These are phyloP conservation scores for Cercospora sp. DNA, from an alignment of 2,329 filamentous ascomycete species.

Conservation along the genomic window DNA sequence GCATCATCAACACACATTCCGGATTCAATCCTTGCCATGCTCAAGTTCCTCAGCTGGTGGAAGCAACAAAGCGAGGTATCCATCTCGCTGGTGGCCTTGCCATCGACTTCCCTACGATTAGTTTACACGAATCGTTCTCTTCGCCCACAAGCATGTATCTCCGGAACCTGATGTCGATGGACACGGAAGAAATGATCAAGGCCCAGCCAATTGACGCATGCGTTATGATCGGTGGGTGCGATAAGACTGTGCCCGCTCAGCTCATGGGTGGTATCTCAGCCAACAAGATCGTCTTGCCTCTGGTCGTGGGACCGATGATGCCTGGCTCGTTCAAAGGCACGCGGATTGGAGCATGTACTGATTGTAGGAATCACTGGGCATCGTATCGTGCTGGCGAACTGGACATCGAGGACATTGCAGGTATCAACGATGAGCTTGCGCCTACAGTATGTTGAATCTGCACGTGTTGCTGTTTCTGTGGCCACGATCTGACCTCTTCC, in stretches of 20 bases:
- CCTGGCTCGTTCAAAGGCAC: conserved; percentile 65
- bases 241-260: conserved; percentile 73
- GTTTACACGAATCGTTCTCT: conserved; percentile 68
- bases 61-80: conserved; percentile 67
- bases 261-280: conserved; percentile 74
- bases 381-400: conserved; percentile 65
- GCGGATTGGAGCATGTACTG: conserved; percentile 70
- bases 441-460: conserved; percentile 55
- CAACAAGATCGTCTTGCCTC: conserved; percentile 68
- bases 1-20: conserved; percentile 72
- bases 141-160: conserved; percentile 74
- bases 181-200: conserved; percentile 75
- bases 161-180: conserved; percentile 75
- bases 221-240: conserved; percentile 58
- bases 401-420: conserved; percentile 70
- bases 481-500: background rate
- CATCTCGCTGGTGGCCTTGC: conserved; percentile 67
- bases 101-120: conserved; percentile 73
- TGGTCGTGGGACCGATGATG: conserved; percentile 75
- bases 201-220: conserved; percentile 70
- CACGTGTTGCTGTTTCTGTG: conserved; percentile 26
- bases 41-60: conserved; percentile 69
- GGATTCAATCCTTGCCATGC: conserved; percentile 74
- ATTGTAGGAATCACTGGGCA: conserved; percentile 74
- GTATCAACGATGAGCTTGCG: conserved; percentile 70